phyloP scores from a whole-genome alignment of 306 rosid genomes.

The Notholithocarpus densiflorus region DNA sequence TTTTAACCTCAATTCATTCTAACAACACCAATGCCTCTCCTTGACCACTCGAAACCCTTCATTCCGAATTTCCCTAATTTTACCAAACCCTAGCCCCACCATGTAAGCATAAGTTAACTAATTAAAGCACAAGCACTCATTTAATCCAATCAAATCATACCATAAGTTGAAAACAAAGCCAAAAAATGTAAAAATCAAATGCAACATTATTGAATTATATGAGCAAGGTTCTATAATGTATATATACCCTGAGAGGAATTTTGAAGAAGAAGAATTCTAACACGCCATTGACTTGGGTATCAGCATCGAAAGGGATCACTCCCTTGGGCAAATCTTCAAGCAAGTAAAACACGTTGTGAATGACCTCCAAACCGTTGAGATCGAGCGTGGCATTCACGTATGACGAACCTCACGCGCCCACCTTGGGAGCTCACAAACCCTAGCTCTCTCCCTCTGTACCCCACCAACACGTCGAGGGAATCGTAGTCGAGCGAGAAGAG shows the following conservation, averaged over 20 bases:
- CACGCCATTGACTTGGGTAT: conserved; percentile 51
- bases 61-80: neutral
- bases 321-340: conserved; percentile 67
- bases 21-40: neutral
- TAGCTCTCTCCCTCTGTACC: conserved; percentile 64
- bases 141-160: neutral
- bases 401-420: conserved; percentile 45
- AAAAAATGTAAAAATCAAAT: neutral
- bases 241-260: conserved; percentile 59
- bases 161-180: neutral
- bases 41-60: neutral
- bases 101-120: neutral
- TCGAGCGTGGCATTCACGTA: too few species aligned
- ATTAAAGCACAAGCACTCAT: neutral
- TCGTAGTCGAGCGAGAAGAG: conserved; percentile 63
- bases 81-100: neutral
- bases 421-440: conserved; percentile 57
- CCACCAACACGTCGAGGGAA: conserved; percentile 46
- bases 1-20: neutral
- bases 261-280: conserved; percentile 57
- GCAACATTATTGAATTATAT: neutral
- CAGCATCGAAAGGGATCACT: conserved; percentile 65
- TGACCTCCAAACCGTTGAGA: conserved; percentile 61
- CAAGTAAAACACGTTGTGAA: conserved; percentile 74
- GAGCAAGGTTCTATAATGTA: neutral